A percentile compares a stretch with the other conserved stretches of the same genome.
Conservation (phyloP, 2,329 filamentous ascomycete species). For the Chlorencoelia australis region DNA sequence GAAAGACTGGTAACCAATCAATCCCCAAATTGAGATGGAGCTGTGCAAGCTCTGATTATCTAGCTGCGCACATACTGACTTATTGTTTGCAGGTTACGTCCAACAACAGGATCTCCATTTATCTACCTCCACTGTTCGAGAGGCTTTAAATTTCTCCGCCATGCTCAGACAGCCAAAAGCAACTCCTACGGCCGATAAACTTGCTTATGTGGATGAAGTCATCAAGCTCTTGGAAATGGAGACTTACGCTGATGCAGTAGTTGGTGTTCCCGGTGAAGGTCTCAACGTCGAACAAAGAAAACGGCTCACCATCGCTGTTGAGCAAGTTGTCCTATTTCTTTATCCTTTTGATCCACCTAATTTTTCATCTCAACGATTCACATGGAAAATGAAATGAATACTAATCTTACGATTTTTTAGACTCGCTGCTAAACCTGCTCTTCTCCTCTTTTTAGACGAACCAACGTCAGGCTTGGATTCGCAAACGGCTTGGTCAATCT, state of each 20-base stretch:
- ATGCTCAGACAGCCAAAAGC: constrained; percentile 72
- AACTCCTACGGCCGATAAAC: constrained; percentile 64
- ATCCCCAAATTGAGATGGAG: too few species aligned
- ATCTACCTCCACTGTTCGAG: constrained; percentile 74
- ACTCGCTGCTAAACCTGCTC: constrained; percentile 78
- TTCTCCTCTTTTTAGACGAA: constrained; percentile 88
- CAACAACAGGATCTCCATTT: constrained; percentile 70
- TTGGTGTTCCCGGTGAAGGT: constrained; percentile 84
- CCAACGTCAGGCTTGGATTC: constrained; percentile 90
- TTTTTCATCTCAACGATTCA: too few species aligned
- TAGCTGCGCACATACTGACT: too few species aligned
- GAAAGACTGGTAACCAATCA: too few species aligned
- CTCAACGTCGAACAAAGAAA: constrained; percentile 62
- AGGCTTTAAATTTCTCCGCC: constrained; percentile 79
- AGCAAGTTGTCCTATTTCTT: too few species aligned
- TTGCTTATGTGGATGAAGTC: constrained; percentile 80
- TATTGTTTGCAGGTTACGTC: too few species aligned
- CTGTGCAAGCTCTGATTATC: too few species aligned
- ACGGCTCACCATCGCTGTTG: constrained; percentile 86
- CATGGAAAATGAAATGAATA: too few species aligned
- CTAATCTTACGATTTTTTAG: too few species aligned
- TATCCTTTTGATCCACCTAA: too few species aligned
- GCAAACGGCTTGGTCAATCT: constrained; percentile 88
- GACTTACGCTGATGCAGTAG: constrained; percentile 79
- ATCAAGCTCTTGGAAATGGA: constrained; percentile 88